Conservation (phyloP, 495 filamentous ascomycete genomes). For the Penicillium tannophilum region DNA sequence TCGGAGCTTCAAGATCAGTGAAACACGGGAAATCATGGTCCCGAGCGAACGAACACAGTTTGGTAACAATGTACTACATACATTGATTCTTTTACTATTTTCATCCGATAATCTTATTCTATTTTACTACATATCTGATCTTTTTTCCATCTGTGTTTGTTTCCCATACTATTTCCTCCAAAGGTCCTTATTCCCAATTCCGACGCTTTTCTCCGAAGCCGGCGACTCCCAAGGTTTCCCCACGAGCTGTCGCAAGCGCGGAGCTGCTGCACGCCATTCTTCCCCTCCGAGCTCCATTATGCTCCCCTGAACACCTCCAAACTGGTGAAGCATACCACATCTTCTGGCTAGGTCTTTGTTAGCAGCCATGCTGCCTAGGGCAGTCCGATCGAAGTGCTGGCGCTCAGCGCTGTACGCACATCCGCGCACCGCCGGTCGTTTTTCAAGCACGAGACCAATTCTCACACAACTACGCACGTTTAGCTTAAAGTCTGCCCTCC, state of each 20-base stretch:
- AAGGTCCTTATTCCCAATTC: background rate
- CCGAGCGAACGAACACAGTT: constrained; percentile 17
- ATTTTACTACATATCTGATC: background rate
- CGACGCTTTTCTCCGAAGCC: constrained; percentile 43
- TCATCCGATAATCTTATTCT: background rate
- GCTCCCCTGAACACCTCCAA: constrained; percentile 26
- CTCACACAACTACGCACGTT: constrained; percentile 35
- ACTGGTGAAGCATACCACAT: constrained; percentile 5
- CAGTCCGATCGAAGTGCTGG: constrained; percentile 44
- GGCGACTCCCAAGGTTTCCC: constrained; percentile 33
- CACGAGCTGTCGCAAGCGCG: constrained; percentile 25
- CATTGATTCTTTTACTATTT: background rate
- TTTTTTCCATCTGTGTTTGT: background rate
- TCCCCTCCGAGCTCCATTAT: constrained; percentile 27
- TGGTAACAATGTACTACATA: background rate
- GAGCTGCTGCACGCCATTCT: constrained; percentile 15
- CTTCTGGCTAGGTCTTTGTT: constrained; percentile 1
- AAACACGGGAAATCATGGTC: constrained; percentile 31
- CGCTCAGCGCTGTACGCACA: constrained; percentile 37
- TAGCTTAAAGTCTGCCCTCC: constrained; percentile 24
- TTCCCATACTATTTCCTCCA: background rate
- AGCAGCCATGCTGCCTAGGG: constrained; percentile 48
- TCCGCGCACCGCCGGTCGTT: constrained; percentile 33
- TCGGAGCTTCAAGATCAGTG: constrained; percentile 17
- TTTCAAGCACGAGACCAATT: constrained; percentile 28